Evolutionary conservation across 345 rosid genomes (phyloP), one percentile per base, ranked within the genome.

Genomic region (Corchorus olitorius): DNA sequence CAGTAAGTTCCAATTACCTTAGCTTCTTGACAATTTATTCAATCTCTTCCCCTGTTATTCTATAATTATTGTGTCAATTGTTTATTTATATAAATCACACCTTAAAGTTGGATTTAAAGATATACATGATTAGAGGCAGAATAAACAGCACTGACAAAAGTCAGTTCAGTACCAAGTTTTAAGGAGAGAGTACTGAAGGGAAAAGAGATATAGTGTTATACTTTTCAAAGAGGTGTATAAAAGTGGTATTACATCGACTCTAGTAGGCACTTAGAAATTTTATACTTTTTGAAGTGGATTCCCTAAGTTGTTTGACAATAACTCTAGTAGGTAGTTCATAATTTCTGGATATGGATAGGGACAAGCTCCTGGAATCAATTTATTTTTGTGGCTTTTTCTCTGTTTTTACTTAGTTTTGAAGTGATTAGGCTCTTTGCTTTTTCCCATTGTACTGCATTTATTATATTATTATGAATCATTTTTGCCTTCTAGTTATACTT

Each of bases 1-100:
- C 90, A 0, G 98, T 96, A 76, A 88, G 97, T 66, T 76, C 0
- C 11, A 54, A 19, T 33, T 22, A 15, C 37, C 13, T n/a, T 19
- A 20, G 54, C 17, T 10, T 39, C 39, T 13, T 13, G 45, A 17
- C 15, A 41, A 19, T 67, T 3, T 16, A 7, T 20, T 27, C 15
- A 39, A 39, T 6, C 43, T 27, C 0, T 4, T 9, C 16, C 39
- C 5, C 58, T 14, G 19, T 15, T 49, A 14, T 33, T 49, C 0
- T 33, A 19, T 68, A 33, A 52, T 52, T 53, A 4, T 39, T 39
- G 43, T 39, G 43, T 39, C 43, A 1, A 27, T 13, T 27, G 39
- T 27, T 14, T 34, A 19, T 35, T 14, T 34, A 2, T 11, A 20
- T 64, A 3, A 22, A 3, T 64, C 48, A 0, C 15, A 8, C 16